These are phyloP conservation scores for Eucalyptus globulus DNA, from an alignment of 345 rosid genomes.

Conservation along the genomic window DNA sequence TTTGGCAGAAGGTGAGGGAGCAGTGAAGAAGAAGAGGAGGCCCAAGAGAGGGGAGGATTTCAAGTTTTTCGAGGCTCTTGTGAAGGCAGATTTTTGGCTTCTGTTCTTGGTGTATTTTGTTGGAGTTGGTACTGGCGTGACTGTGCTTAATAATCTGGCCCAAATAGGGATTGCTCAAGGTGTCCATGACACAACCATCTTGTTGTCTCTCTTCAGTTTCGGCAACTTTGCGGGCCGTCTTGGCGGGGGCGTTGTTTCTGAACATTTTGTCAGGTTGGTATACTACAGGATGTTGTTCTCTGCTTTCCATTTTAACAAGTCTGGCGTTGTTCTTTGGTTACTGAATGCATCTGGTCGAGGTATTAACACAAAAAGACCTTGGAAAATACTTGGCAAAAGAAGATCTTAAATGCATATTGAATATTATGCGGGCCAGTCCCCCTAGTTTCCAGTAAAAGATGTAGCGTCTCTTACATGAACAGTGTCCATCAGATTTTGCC, in stretches of 20 bases:
- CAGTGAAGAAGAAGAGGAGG: constrained; percentile 53
- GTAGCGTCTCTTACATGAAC: not conserved
- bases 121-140: constrained; percentile 66
- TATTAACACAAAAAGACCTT: not conserved
- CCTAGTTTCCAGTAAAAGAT: not conserved
- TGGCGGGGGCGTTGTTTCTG: constrained; percentile 51
- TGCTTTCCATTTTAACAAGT: not conserved
- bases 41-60: constrained; percentile 74
- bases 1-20: constrained; percentile 68
- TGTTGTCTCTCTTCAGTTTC: constrained; percentile 59
- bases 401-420: not conserved
- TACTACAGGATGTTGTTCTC: not conserved
- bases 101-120: constrained; percentile 56
- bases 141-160: constrained; percentile 62
- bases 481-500: not conserved
- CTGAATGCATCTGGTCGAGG: not conserved
- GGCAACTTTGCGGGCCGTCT: constrained; percentile 62
- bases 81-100: constrained; percentile 80
- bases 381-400: not conserved
- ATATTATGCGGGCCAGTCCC: not conserved
- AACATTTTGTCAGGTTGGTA: constrained; percentile 58
- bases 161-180: constrained; percentile 66
- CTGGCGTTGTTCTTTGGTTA: not conserved
- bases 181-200: constrained; percentile 33
- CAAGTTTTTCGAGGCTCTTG: constrained; percentile 43